Conservation (phyloP, 805 yeast genomes). For the Teunomyces barrocoloradensis region DNA sequence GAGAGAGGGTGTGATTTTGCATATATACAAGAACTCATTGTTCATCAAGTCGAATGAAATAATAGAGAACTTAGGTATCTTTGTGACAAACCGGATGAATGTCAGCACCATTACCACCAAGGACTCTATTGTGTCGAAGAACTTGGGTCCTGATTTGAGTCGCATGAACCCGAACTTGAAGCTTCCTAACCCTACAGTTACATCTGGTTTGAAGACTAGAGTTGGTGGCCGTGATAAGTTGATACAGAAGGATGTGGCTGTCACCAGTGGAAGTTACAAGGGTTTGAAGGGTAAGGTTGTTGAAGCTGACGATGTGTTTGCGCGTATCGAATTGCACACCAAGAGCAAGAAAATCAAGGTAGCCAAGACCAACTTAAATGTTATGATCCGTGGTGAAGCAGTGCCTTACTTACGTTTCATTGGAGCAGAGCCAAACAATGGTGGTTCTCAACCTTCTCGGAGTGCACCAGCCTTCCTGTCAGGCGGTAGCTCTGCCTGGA, state of each 20-base stretch:
- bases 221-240: slow-evolving; percentile 79
- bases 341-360: slow-evolving; percentile 86
- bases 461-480: slow-evolving; percentile 35
- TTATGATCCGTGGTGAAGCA: slow-evolving; percentile 64
- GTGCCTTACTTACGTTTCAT: slow-evolving; percentile 78
- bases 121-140: slow-evolving; percentile 60
- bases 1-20: slow-evolving; percentile 84
- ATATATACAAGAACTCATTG: slow-evolving; percentile 75
- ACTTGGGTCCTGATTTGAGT: slow-evolving; percentile 62
- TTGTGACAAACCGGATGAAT: slow-evolving; percentile 71
- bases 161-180: slow-evolving; percentile 82
- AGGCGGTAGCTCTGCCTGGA: slow-evolving; percentile 57
- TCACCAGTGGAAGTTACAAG: slow-evolving; percentile 89
- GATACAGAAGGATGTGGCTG: slow-evolving; percentile 78
- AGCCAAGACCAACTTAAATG: slow-evolving; percentile 73
- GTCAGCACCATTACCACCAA: slow-evolving; percentile 84
- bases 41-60: slow-evolving; percentile 80
- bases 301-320: slow-evolving; percentile 88
- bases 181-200: slow-evolving; percentile 54
- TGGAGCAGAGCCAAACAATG: slow-evolving; percentile 36
- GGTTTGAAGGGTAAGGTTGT: slow-evolving; percentile 92
- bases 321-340: slow-evolving; percentile 91
- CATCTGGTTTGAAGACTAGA: slow-evolving; percentile 47
- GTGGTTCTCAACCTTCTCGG: slow-evolving; percentile 13
- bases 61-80: slow-evolving; percentile 86